Evolutionary conservation across 116 monocot species (phyloP).

Genomic region (Cymodocea nodosa): DNA sequence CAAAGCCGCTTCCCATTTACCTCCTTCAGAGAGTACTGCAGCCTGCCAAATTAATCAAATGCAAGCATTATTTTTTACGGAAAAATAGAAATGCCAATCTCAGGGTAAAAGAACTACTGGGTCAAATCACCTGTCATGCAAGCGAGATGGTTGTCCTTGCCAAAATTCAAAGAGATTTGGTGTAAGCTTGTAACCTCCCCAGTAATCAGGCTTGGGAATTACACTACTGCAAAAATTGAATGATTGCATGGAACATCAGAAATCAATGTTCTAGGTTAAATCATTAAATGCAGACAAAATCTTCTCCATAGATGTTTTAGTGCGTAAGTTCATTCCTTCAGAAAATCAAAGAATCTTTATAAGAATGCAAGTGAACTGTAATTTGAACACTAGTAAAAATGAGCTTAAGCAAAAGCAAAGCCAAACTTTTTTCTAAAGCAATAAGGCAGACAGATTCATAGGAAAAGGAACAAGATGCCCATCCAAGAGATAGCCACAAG

Average conservation of each 20-base stretch:
- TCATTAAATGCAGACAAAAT: neutral
- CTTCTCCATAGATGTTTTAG: neutral
- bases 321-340: too few relatives aligned
- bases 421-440: too few relatives aligned
- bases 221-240: conserved; percentile 27
- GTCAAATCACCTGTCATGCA: conserved; percentile 68
- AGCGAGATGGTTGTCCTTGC: conserved; percentile 92
- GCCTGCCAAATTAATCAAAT: conserved; percentile 25
- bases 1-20: conserved; percentile 48
- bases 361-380: too few relatives aligned
- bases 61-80: neutral
- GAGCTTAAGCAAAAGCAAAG: neutral
- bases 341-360: too few relatives aligned
- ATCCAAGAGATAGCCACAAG: too few relatives aligned
- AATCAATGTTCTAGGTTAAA: neutral
- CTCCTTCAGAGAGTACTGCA: conserved; percentile 59
- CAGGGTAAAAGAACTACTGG: too few relatives aligned
- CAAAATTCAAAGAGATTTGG: conserved; percentile 75
- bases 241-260: neutral
- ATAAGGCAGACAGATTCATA: too few relatives aligned
- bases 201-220: conserved; percentile 82
- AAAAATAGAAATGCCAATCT: neutral
- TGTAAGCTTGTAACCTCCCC: conserved; percentile 89
- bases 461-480: too few relatives aligned
- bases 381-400: too few relatives aligned